Base-by-base conservation (phyloP, 495 filamentous ascomycete genomes). In the Neurospora sp. region DNA sequence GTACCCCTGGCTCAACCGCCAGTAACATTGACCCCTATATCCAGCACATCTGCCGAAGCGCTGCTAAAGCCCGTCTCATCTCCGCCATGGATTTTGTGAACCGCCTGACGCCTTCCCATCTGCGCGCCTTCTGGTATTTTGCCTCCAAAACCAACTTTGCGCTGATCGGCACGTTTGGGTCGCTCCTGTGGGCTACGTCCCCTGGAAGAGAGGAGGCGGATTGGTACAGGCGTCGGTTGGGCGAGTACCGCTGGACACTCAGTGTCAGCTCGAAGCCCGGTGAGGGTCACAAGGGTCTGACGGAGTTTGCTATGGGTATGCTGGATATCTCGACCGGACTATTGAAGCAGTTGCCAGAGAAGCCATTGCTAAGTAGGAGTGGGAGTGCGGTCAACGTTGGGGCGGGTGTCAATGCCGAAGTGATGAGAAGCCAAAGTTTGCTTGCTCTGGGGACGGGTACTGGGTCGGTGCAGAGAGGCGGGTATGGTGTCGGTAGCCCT, bases 231-330 rank as follows among this genome's bases (percentile, higher is more conserved):
- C 86, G 91, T 3, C 85, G 96, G 4, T 85, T 98, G 12, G 89
- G 89, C 73, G 96, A 99, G 84, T 98, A 97, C 79, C 85, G 93
- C 66, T 99, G 96, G 96, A 98, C 95, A 2, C 84, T 99, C 74
- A 90, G 90, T 42, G 94, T 98, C 40, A 92, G 89, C 80, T 89
- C 89, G 74, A 93, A 94, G 77, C 90, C 91, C 46, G 94, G 94
- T 37, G 88, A 90, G 72, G 81, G 79, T 37, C 54, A 66, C 31
- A 83, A 81, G 46, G 81, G 83, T 16, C 91, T 97, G 78, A 90
- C 92, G 11, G 89, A 92, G 71, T 90, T 91, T 77, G 92, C 92
- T 27, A 89, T 93, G 81, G 88, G 87, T 31, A 91, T 92, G 86
- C 81, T 94, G 70, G 91, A 94, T 75, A 88, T 87, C 72, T 85